Evolutionary conservation across 768 basidiomycete genomes (phyloP).

Genomic region (Tricholoma hemisulphureum): DNA sequence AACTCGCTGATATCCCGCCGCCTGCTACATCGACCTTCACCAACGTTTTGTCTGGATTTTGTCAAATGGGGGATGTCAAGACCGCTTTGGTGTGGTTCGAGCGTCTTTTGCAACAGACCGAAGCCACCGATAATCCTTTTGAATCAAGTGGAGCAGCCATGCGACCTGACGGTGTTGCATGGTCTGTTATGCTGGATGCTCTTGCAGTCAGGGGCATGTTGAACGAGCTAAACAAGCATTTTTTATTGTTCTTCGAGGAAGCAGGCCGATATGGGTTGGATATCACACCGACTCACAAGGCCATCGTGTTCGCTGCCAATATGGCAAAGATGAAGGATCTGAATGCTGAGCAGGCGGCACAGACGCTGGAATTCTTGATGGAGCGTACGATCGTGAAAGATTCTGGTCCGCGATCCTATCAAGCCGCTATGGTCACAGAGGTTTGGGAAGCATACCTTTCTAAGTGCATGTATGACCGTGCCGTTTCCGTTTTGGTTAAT

Average conservation of each 20-base stretch:
- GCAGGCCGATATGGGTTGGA: slow-evolving; percentile 29
- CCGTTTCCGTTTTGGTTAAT: slow-evolving; percentile 16
- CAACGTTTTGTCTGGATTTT: slow-evolving; percentile 64
- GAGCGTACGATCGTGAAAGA: not conserved
- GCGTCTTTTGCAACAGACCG: slow-evolving; percentile 46
- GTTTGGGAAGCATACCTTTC: slow-evolving; percentile 29
- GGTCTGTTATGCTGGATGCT: slow-evolving; percentile 58
- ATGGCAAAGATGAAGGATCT: slow-evolving; percentile 22
- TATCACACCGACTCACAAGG: slow-evolving; percentile 37
- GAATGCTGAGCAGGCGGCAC: slow-evolving; percentile 14
- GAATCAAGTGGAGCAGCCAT: slow-evolving; percentile 42
- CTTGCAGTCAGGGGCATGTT: slow-evolving; percentile 50
- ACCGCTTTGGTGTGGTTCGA: slow-evolving; percentile 75
- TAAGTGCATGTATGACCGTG: slow-evolving; percentile 28
- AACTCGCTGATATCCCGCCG: slow-evolving; percentile 45
- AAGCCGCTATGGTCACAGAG: slow-evolving; percentile 16
- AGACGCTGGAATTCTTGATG: slow-evolving; percentile 23
- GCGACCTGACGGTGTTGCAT: slow-evolving; percentile 54
- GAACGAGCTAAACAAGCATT: slow-evolving; percentile 56
- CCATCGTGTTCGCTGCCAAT: slow-evolving; percentile 41
- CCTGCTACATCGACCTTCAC: slow-evolving; percentile 65
- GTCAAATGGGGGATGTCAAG: slow-evolving; percentile 53
- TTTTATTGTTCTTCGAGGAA: slow-evolving; percentile 36
- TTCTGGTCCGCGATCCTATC: not conserved
- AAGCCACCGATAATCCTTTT: slow-evolving; percentile 35